phyloP scores from a whole-genome alignment of 805 yeast genomes.

The Candida corydali region DNA sequence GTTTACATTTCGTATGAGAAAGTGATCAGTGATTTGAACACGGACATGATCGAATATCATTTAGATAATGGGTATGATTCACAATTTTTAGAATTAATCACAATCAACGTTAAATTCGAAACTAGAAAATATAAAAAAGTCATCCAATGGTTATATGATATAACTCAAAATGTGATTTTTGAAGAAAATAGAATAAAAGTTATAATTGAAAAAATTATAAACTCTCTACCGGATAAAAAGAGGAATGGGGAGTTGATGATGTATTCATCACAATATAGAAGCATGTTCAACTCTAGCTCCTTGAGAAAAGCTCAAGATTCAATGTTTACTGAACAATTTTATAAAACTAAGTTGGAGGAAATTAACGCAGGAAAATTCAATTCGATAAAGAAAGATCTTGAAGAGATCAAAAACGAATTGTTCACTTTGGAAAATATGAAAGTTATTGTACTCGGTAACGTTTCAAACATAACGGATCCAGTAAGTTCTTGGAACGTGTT shows the following conservation, averaged over 20 bases:
- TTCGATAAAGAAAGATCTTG: slow-evolving; percentile 46
- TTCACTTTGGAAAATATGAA: slow-evolving; percentile 60
- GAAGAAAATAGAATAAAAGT: slow-evolving; percentile 70
- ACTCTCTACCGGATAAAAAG: slow-evolving; percentile 57
- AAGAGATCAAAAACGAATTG: slow-evolving; percentile 46
- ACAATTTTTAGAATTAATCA: slow-evolving; percentile 62
- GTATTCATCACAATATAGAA: slow-evolving; percentile 54
- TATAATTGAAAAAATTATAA: slow-evolving; percentile 57
- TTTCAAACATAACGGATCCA: slow-evolving; percentile 48
- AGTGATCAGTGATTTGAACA: slow-evolving; percentile 68
- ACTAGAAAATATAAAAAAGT: slow-evolving; percentile 60
- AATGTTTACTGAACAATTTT: slow-evolving; percentile 57
- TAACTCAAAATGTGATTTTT: slow-evolving; percentile 62
- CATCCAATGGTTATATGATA: slow-evolving; percentile 70
- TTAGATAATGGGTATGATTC: slow-evolving; percentile 56
- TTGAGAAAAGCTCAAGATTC: slow-evolving; percentile 63
- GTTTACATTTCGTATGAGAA: slow-evolving; percentile 59
- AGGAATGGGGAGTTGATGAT: slow-evolving; percentile 64
- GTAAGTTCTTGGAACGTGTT: slow-evolving; percentile 55
- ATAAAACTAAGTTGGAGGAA: slow-evolving; percentile 38
- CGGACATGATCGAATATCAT: slow-evolving; percentile 62
- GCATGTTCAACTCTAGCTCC: slow-evolving; percentile 55
- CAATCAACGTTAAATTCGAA: slow-evolving; percentile 58
- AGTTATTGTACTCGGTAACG: slow-evolving; percentile 68
- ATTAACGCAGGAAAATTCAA: slow-evolving; percentile 53